Evolutionary conservation across 768 basidiomycete genomes (phyloP), one percentile per base, ranked within the genome.

Genomic region (Obba rivulosa): DNA sequence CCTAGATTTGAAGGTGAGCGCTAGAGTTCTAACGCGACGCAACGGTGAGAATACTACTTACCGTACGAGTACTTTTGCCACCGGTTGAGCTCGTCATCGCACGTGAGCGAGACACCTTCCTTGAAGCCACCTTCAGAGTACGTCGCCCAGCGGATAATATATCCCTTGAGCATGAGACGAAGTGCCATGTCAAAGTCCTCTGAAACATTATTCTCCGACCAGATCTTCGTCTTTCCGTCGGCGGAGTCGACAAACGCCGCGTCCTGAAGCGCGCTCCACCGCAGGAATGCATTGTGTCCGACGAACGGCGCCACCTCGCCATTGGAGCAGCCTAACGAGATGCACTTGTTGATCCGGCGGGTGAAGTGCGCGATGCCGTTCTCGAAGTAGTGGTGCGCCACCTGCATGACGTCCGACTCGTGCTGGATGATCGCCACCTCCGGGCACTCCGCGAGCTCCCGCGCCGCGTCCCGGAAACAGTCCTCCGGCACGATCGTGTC

Each of bases 41-140:
- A 39, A 44, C 34, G 38, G 4, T 1, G 43, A 8, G 57, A 65
- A 17, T 44, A 9, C n/a, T n/a, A 47, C 60, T 44, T 59, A 78
- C 84, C 87, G 66, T 87, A 88, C 0, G 85, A 72, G 52, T 89
- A 90, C 62, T 93, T 95, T 53, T 93, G 89, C 92, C 92, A 95
- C 2, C 92, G 67, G 57, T 93, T 93, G 8, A 95, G 69, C 63
- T 95, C 92, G 58, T 95, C 92, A 44, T 92, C 90, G 46, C 82
- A 83, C 0, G 92, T 93, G 14, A 95, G 70, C 0, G 86, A 88
- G 17, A 95, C 92, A 53, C 92, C 92, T 60, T 95, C 92, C 69
- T 92, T 87, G 73, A 93, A 94, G 2, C 80, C 86, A 41, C 89
- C 82, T 18, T 86, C 76, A 1, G 81, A 85, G 64, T 94, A 94